Conservation (phyloP, 352 stramenopile genomes). For the Phytophthora citrophthora region DNA sequence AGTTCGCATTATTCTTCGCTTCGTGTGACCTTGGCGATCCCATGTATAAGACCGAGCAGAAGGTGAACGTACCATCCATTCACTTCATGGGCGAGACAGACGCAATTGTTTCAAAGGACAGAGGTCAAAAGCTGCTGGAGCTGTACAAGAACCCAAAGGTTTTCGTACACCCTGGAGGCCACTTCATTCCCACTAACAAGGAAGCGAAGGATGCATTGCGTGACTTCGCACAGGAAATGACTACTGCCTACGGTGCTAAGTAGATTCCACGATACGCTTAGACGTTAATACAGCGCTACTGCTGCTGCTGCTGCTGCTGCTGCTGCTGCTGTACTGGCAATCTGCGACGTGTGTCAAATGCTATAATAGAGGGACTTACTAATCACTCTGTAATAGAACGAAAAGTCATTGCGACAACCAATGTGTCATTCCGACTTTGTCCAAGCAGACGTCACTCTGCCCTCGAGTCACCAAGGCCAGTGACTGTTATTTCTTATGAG, state of each 20-base stretch:
- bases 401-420: not conserved
- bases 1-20: constrained; percentile 76
- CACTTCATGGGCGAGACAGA: constrained; percentile 84
- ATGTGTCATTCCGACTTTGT: constrained; percentile 6
- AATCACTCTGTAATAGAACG: constrained; percentile 17
- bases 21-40: constrained; percentile 41
- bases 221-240: constrained; percentile 62
- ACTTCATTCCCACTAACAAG: constrained; percentile 87
- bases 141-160: constrained; percentile 61
- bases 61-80: constrained; percentile 66
- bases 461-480: too few relatives aligned
- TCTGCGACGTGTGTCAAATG: constrained; percentile 14
- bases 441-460: constrained; percentile 6
- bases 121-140: constrained; percentile 53
- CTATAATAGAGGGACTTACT: constrained; percentile 7
- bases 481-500: constrained; percentile 2
- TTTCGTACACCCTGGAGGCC: constrained; percentile 65
- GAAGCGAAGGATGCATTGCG: constrained; percentile 77
- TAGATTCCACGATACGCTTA: not conserved
- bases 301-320: too few relatives aligned
- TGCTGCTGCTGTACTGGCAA: too few relatives aligned
- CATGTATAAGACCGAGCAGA: constrained; percentile 36
- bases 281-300: not conserved
- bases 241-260: constrained; percentile 9
- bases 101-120: constrained; percentile 57